These are phyloP conservation scores for Coniochaeta sp. DNA, from an alignment of 2,329 filamentous ascomycete species.

Conservation along the genomic window DNA sequence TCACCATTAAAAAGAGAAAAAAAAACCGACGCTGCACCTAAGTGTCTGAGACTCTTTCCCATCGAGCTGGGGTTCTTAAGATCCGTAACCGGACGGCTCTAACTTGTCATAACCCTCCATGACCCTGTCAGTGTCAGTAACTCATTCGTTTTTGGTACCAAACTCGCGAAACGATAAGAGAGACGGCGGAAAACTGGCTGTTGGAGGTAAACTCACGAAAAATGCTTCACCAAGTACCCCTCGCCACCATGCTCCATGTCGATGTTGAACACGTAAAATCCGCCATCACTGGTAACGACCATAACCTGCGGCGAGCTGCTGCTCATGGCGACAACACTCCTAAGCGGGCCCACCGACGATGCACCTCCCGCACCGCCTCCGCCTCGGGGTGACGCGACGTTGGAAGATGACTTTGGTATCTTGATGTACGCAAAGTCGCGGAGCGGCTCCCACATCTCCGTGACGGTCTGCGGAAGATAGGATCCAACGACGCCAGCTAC, in stretches of 20 bases:
- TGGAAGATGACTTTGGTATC: constrained; percentile 56
- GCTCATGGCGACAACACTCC: constrained; percentile 96
- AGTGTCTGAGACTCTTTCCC: background rate
- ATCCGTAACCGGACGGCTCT: constrained; percentile 38
- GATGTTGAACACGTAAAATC: constrained; percentile 91
- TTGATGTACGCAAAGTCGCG: constrained; percentile 97
- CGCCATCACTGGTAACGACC: constrained; percentile 94
- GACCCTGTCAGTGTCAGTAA: constrained; percentile 27
- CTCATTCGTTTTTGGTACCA: background rate
- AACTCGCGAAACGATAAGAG: background rate
- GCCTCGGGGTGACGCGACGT: constrained; percentile 18
- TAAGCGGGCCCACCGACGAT: constrained; percentile 40
- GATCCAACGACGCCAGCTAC: constrained; percentile 85
- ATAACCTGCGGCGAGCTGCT: constrained; percentile 92
- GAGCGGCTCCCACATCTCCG: constrained; percentile 94
- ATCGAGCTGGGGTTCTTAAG: constrained; percentile 14
- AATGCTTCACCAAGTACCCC: constrained; percentile 83
- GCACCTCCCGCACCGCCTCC: constrained; percentile 8
- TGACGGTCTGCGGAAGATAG: constrained; percentile 87
- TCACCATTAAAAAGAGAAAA: too few species aligned
- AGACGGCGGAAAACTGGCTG: background rate
- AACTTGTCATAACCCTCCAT: constrained; percentile 48
- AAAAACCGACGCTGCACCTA: too few species aligned
- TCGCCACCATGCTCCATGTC: constrained; percentile 93
- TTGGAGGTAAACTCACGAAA: constrained; percentile 62